Percentiles rank a stretch among this genome's conserved stretches.
These are phyloP conservation scores for Apodospora peruviana DNA, from an alignment of 495 filamentous ascomycete species.

Conservation along the genomic window DNA sequence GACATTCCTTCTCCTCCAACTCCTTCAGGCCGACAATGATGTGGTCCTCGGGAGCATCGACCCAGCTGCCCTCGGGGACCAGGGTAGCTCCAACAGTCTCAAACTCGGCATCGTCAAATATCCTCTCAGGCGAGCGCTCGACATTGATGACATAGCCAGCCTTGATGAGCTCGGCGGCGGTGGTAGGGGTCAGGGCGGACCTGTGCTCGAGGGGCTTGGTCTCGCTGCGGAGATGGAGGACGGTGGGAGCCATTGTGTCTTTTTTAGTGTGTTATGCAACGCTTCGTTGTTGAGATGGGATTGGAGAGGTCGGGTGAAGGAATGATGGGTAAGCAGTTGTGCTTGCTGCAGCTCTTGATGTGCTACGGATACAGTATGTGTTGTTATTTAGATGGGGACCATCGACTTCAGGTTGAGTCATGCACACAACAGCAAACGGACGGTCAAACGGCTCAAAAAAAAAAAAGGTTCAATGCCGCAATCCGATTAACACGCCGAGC, in stretches of 20 bases:
- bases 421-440: too few species aligned
- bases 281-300: background rate
- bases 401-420: background rate
- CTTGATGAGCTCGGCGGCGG: constrained; percentile 70
- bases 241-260: constrained; percentile 31
- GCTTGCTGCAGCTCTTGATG: background rate
- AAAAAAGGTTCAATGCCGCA: too few species aligned
- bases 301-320: too few species aligned
- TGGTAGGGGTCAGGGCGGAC: constrained; percentile 52
- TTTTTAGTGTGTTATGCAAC: background rate
- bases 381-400: background rate
- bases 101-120: constrained; percentile 73
- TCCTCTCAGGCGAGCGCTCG: constrained; percentile 72
- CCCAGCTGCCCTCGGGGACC: constrained; percentile 81
- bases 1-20: constrained; percentile 76
- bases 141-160: constrained; percentile 81
- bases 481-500: background rate
- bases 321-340: too few species aligned
- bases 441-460: too few species aligned
- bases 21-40: constrained; percentile 94
- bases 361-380: background rate
- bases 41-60: constrained; percentile 64
- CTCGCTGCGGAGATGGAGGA: constrained; percentile 42
- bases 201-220: constrained; percentile 56
- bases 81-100: constrained; percentile 62